phyloP scores from a whole-genome alignment of 768 basidiomycete genomes.

The Cystoderma amianthinum region DNA sequence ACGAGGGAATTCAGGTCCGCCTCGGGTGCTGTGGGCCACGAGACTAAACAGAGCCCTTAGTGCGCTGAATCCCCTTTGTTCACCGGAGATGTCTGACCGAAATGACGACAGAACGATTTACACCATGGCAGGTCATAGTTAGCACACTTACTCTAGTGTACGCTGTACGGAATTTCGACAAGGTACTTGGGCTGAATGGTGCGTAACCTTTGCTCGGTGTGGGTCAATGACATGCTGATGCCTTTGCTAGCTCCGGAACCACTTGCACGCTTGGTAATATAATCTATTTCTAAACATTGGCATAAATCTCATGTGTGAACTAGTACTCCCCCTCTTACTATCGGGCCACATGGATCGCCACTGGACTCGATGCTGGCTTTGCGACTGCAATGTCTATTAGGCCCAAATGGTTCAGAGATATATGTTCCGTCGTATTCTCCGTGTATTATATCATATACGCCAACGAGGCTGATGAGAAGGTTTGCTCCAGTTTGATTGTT shows the following conservation, averaged over 20 bases:
- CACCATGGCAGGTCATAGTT: slow-evolving; percentile 94
- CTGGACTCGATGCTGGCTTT: slow-evolving; percentile 95
- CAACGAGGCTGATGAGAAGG: slow-evolving; percentile 94
- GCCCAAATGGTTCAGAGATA: slow-evolving; percentile 85
- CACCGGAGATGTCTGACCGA: slow-evolving; percentile 4
- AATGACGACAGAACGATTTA: slow-evolving; percentile 59
- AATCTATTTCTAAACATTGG: no score
- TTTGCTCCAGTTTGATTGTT: slow-evolving; percentile 37
- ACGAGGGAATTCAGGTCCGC: slow-evolving; percentile 56
- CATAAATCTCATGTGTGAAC: slow-evolving; percentile 1
- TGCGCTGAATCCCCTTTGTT: slow-evolving; percentile 27
- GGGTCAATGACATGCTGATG: slow-evolving; percentile 3
- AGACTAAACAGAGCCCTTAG: slow-evolving; percentile 51
- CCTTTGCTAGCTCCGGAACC: slow-evolving; percentile 78
- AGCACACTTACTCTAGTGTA: slow-evolving; percentile 83
- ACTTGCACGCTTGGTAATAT: slow-evolving; percentile 73
- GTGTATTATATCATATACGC: slow-evolving; percentile 84
- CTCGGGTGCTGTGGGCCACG: slow-evolving; percentile 60
- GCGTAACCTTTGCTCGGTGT: slow-evolving; percentile 16
- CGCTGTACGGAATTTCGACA: slow-evolving; percentile 77
- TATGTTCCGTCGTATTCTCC: slow-evolving; percentile 81
- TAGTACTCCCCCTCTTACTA: slow-evolving; percentile 92
- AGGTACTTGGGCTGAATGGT: slow-evolving; percentile 79
- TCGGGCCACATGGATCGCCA: slow-evolving; percentile 91
- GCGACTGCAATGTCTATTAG: slow-evolving; percentile 92